phyloP scores from a whole-genome alignment of 352 stramenopile species.

The Globisporangium sylvaticum region DNA sequence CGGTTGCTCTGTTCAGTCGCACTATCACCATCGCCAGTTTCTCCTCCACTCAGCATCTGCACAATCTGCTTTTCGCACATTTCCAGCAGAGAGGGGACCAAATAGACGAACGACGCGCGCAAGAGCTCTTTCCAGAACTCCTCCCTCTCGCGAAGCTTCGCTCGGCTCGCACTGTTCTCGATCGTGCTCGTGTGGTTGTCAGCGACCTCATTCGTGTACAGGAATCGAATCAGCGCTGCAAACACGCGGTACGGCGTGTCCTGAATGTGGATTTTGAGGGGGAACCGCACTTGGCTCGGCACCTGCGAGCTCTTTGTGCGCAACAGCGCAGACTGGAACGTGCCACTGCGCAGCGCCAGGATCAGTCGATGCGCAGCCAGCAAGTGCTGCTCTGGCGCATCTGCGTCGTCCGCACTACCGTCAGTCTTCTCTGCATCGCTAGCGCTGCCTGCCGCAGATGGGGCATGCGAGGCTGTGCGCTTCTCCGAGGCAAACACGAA shows the following conservation, averaged over 20 bases:
- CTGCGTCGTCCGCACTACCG: neutral
- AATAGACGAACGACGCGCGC: conserved; percentile 64
- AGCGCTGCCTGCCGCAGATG: neutral
- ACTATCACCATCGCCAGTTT: neutral
- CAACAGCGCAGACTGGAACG: conserved; percentile 61
- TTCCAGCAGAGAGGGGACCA: conserved; percentile 59
- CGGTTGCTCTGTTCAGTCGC: neutral
- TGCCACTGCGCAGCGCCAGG: conserved; percentile 67
- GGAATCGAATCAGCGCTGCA: conserved; percentile 56
- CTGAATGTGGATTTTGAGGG: conserved; percentile 77
- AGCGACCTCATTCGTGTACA: conserved; percentile 74
- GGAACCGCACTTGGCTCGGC: conserved; percentile 64
- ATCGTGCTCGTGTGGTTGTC: neutral
- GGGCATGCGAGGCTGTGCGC: neutral
- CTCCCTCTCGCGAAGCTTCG: conserved; percentile 20
- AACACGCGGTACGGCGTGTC: conserved; percentile 78
- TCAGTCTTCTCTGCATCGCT: neutral
- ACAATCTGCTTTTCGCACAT: conserved; percentile 57
- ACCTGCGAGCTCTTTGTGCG: conserved; percentile 68
- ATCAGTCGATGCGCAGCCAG: conserved; percentile 76
- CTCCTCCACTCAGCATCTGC: conserved; percentile 17
- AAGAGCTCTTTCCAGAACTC: conserved; percentile 69
- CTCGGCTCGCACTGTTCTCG: neutral
- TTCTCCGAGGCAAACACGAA: conserved; percentile 66
- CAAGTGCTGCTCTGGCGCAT: conserved; percentile 31